Evolutionary conservation across 257 asterid genomes (phyloP), one percentile per base, ranked within the genome.

Genomic region (Striga asiatica): DNA sequence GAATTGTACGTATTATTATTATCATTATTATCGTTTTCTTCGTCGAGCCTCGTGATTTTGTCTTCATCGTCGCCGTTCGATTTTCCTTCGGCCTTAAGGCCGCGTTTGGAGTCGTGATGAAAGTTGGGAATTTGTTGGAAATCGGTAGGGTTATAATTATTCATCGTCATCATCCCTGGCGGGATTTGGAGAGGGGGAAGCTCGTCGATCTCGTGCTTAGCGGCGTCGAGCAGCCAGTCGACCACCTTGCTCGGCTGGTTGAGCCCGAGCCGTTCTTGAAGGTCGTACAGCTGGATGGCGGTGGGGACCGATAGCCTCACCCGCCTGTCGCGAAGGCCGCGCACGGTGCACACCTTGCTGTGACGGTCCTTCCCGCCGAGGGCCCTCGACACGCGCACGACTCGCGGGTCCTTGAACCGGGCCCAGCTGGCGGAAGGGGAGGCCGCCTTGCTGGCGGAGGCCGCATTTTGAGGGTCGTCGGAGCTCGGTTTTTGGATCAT

Each of bases 281-380:
- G 95, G 50, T 86, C 95, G 49, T 86, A 86, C n/a, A 86, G 66
- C 31, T 86, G 95, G 16, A 86, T 83, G 23, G 95, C 95, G 0
- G 95, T 86, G 2, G 91, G 88, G 7, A 86, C 86, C 0, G 95
- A 86, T 31, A 86, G 85, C 59, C 95, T 60, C 7, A 86, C 92
- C 0, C 95, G 88, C 50, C 95, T 48, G 76, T 86, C 95, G 9
- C 94, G 69, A 0, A 83, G 66, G 2, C 95, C 95, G 31, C 85
- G 70, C 52, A 81, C 84, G 0, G 95, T 86, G 68, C 88, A 81
- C 0, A 86, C 95, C 46, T 86, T 86, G 79, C 95, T 86, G 29
- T 86, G 95, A 32, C 95, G 53, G 57, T 86, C 95, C 50, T 86
- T 86, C 1, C 95, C 95, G 16, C 95, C 92, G 16, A 75, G 82